Conservation (phyloP, 495 filamentous ascomycete genomes). For the Talaromyces wortmannii region DNA sequence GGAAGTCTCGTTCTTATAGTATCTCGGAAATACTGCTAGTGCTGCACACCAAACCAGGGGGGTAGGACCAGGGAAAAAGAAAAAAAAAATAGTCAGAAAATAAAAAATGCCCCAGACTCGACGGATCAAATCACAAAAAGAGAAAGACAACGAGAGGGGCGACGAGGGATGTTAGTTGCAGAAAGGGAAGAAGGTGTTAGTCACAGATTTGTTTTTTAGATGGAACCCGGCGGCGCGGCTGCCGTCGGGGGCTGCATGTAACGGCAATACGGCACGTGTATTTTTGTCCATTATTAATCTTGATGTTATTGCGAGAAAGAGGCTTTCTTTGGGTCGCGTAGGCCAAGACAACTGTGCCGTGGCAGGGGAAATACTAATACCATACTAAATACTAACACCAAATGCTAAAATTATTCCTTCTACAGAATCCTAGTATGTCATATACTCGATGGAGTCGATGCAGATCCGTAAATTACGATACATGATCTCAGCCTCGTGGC, state of each 20-base stretch:
- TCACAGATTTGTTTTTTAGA: constrained; percentile 29
- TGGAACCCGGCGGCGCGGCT: constrained; percentile 11
- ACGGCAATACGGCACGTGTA: neutral
- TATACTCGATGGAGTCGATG: too few species aligned
- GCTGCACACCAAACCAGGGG: neutral
- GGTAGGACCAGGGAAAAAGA: constrained; percentile 9
- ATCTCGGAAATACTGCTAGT: neutral
- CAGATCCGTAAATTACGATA: too few species aligned
- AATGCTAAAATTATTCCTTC: too few species aligned
- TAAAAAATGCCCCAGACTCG: constrained; percentile 26
- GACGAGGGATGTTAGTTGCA: constrained; percentile 16
- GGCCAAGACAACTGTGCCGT: too few species aligned
- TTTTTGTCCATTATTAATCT: too few species aligned
- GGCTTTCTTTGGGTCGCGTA: too few species aligned
- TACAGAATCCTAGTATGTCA: too few species aligned
- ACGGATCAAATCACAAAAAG: constrained; percentile 1
- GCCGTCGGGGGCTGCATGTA: neutral
- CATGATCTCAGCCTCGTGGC: too few species aligned
- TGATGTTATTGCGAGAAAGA: too few species aligned
- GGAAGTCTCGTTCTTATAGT: constrained; percentile 19
- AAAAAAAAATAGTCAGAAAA: neutral
- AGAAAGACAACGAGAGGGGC: constrained; percentile 14
- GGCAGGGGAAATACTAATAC: too few species aligned
- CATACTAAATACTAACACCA: too few species aligned
- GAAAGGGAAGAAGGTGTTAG: constrained; percentile 31